Conservation (phyloP, 164 flowering plant species). For the Umbilicus rupestris region DNA sequence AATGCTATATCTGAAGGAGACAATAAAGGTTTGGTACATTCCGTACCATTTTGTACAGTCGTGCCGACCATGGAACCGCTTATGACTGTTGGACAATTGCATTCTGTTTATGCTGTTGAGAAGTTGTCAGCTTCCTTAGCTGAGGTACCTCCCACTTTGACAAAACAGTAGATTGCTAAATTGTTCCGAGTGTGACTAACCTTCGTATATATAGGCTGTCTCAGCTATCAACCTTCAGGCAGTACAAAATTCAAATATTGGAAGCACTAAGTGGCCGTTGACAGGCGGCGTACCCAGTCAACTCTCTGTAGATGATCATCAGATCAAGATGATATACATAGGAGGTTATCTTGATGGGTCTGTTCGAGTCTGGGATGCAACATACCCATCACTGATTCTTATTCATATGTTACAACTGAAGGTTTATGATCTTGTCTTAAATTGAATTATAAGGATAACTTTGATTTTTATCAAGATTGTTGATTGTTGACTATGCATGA, state of each 20-base stretch:
- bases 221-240: conserved; percentile 20
- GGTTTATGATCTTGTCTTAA: conserved; percentile 27
- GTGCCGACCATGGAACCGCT: conserved; percentile 54
- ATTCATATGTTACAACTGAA: conserved; percentile 31
- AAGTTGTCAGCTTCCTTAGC: conserved; percentile 29
- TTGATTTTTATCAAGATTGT: neutral
- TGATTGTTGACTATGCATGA: neutral
- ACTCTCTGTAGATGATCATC: conserved; percentile 23
- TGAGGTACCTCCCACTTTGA: conserved; percentile 33
- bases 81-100: conserved; percentile 50
- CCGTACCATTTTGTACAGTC: conserved; percentile 40
- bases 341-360: conserved; percentile 87
- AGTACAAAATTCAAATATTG: conserved; percentile 12
- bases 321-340: conserved; percentile 42
- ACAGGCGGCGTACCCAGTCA: conserved; percentile 60
- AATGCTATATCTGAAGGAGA: conserved; percentile 29
- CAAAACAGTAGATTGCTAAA: neutral
- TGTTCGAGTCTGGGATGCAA: conserved; percentile 78
- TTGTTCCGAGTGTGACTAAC: neutral
- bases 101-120: conserved; percentile 21
- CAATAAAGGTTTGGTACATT: conserved; percentile 23
- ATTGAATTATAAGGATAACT: neutral
- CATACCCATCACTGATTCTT: conserved; percentile 48
- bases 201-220: conserved; percentile 26
- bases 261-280: conserved; percentile 50